Evolutionary conservation across 2,329 filamentous ascomycete species (phyloP), one percentile per base, ranked within the genome.

Genomic region (Torrubiella hemipterigena): DNA sequence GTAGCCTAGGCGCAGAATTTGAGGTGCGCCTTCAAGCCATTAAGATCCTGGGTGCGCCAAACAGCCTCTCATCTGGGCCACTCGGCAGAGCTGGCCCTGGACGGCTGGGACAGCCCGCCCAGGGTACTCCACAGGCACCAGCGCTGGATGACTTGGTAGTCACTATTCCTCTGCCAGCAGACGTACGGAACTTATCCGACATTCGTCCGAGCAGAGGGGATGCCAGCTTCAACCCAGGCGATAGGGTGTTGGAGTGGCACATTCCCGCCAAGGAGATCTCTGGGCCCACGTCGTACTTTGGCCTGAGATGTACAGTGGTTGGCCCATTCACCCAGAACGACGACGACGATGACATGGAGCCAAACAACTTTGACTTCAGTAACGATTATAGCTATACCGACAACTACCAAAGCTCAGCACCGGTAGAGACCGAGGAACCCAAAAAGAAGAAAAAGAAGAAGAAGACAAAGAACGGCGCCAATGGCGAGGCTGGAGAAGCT

Each of bases 101-200:
- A 7, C 46, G 55, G 7, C 34, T 55, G 14, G 53, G 59, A 29
- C 58, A 55, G 9, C 56, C 54, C 18, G 65, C 66, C 45, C 51
- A 58, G 4, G 73, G 74, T 10, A 73, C 62, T 4, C 67, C 73
- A 7, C 65, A 65, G 6, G 61, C 69, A 5, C 78, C 78, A 1
- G 51, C 65, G 7, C 56, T 95, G 16, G 84, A 94, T 45, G 82
- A 91, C 35, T 61, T 96, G 18, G 65, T 70, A 3, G 75, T 95
- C 17, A 77, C 75, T 3, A 71, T 95, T 7, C 86, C 87, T 2
- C 67, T 96, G 9, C 83, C 89, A 4, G 58, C 72, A 4, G 72
- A 75, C 17, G 85, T 95, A 30, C 76, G 84, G 35, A 94, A 86
- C 49, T 63, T 96, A 12, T 77, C 76, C 5, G 87, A 95, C 47